These are phyloP conservation scores for Leptographium flavum DNA, from an alignment of 2,329 filamentous ascomycete genomes.

Conservation along the genomic window DNA sequence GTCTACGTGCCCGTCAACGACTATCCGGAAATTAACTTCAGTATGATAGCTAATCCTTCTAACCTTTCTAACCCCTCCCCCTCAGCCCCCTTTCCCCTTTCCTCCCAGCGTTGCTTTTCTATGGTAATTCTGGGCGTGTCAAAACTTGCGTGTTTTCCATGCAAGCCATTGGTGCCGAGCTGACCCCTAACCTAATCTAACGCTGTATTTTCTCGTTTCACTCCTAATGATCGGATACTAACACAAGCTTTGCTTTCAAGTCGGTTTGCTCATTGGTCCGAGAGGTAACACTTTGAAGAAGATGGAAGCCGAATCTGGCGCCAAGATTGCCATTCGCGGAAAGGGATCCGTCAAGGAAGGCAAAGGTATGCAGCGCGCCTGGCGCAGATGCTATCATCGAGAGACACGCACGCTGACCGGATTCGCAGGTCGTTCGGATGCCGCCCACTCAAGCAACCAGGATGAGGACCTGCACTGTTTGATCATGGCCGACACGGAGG, in stretches of 20 bases:
- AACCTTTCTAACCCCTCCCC: conserved; percentile 51
- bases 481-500: conserved; percentile 99
- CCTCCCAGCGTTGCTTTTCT: conserved; percentile 1
- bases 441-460: conserved; percentile 98
- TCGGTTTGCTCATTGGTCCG: conserved; percentile 98
- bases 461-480: conserved; percentile 98
- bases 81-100: neutral
- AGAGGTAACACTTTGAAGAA: conserved; percentile 99
- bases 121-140: conserved; percentile 24
- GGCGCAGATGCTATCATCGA: too few species aligned
- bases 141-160: conserved; percentile 11
- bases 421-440: conserved; percentile 63
- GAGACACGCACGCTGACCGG: neutral
- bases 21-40: conserved; percentile 99
- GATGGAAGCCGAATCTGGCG: conserved; percentile 94
- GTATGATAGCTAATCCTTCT: conserved; percentile 99
- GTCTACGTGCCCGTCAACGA: conserved; percentile 99
- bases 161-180: conserved; percentile 17
- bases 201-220: neutral
- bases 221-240: conserved; percentile 45
- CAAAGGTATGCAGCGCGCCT: conserved; percentile 42
- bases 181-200: conserved; percentile 15
- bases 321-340: conserved; percentile 98
- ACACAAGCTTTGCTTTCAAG: conserved; percentile 85
- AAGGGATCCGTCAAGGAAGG: conserved; percentile 99